Base-by-base conservation (phyloP, 331 rosid genomes). In the Quercus lobata region DNA sequence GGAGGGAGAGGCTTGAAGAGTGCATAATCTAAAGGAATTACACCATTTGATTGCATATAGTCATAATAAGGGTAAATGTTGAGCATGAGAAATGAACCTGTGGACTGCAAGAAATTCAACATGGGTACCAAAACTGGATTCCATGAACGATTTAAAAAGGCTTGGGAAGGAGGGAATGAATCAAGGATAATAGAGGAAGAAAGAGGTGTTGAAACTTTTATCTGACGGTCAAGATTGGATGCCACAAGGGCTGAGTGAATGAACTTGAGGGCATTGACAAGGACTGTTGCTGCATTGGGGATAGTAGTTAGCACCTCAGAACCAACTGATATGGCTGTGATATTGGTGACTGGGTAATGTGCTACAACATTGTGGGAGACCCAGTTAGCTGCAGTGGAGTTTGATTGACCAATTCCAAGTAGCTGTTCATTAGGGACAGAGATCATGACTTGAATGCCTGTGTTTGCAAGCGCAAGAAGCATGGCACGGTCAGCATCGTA, bases 131-230 rank as follows among this genome's bases (percentile, higher is more conserved):
- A 54, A 60, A 93, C 92, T 0, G 92, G 80, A 82, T 89, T 79
- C 82, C 86, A 81, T 1, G 98, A 85, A 9, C 83, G 83, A 78
- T 95, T 93, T 73, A 95, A 91, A 87, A 93, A 93, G 7, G 98
- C 99, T 80, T 93, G 98, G 9, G 98, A 95, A 74, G 99, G 99
- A 0, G 99, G 99, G 75, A 93, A 93, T 0, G 99, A 95, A 74
- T 95, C 98, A 2, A 93, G 96, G 81, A 95, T 93, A 72, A 93
- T 82, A 3, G 92, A 89, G 72, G 98, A 91, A 7, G 99, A 83
- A 81, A 91, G 90, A 3, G 99, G 94, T 1, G 98, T 91, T 0
- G 99, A 91, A 62, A 95, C 92, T 89, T 95, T 95, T 62, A 95
- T 88, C 75, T 91, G 93, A 57, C 90, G 89, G 83, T 95, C 97